These are phyloP conservation scores for Botrytis squamosa DNA, from an alignment of 2,329 filamentous ascomycete genomes.

Conservation along the genomic window DNA sequence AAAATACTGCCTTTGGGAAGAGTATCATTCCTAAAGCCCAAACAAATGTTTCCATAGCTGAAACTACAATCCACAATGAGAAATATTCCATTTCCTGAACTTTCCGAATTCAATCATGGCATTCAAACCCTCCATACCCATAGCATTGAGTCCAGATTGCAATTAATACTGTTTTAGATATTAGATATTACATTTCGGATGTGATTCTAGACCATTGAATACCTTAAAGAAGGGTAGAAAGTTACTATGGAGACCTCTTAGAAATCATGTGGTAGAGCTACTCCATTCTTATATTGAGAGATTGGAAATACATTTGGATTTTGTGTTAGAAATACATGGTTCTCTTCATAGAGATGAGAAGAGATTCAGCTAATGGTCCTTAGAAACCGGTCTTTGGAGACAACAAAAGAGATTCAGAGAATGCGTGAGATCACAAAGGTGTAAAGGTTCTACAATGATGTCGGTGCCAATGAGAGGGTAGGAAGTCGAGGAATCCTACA, in stretches of 20 bases:
- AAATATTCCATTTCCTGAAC: no score
- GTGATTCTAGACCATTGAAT: neutral
- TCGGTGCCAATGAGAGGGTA: neutral
- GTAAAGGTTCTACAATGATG: neutral
- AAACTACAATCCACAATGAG: no score
- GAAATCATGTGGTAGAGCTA: neutral
- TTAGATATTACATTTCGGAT: neutral
- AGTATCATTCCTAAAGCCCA: no score
- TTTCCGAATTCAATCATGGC: no score
- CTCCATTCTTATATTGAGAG: neutral
- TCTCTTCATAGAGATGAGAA: neutral
- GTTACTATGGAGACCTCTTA: neutral
- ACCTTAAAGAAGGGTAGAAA: neutral
- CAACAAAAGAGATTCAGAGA: neutral
- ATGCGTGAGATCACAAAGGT: accelerated
- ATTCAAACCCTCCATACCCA: no score
- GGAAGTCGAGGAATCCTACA: no score
- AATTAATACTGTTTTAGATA: no score
- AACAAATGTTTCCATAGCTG: no score
- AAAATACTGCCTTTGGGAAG: no score
- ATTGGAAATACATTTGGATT: neutral
- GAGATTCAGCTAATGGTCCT: accelerated
- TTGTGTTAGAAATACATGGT: accelerated
- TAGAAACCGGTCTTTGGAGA: neutral
- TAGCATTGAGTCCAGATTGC: no score